These are phyloP conservation scores for Nannochloris sp. DNA, from an alignment of 139 green algal species.

Conservation along the genomic window DNA sequence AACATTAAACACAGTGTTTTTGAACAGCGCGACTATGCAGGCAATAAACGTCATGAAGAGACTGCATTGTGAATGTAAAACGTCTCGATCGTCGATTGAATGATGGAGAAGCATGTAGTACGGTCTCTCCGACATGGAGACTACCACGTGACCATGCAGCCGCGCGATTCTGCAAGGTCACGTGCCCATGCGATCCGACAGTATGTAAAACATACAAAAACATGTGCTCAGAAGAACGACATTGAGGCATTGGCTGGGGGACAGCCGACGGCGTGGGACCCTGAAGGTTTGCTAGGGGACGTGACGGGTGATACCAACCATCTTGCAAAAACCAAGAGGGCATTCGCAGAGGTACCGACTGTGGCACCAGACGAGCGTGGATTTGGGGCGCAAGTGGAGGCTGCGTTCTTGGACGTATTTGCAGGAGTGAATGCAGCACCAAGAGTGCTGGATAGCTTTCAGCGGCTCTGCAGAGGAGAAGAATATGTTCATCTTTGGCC, in stretches of 20 bases:
- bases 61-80: no score
- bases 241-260: background rate
- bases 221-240: background rate
- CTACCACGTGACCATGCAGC: no score
- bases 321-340: background rate
- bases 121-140: no score
- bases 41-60: no score
- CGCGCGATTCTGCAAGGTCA: no score
- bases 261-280: constrained; percentile 7
- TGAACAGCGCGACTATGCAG: no score
- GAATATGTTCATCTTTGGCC: constrained; percentile 7
- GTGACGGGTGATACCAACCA: background rate
- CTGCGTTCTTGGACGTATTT: constrained; percentile 2
- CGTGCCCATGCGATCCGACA: background rate
- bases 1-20: no score
- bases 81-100: no score
- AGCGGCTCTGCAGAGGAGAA: constrained; percentile 1
- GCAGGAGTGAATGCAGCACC: constrained; percentile 16
- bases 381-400: constrained; percentile 4
- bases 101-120: no score
- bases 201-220: background rate
- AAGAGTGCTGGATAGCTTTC: constrained; percentile 20
- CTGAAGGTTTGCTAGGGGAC: background rate
- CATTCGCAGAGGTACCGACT: background rate
- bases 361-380: constrained; percentile 1